Percentiles rank a stretch among this genome's conserved stretches.
Evolutionary conservation across 2,329 filamentous ascomycete species (phyloP).

Genomic region (Trichoderma koningiopsis): DNA sequence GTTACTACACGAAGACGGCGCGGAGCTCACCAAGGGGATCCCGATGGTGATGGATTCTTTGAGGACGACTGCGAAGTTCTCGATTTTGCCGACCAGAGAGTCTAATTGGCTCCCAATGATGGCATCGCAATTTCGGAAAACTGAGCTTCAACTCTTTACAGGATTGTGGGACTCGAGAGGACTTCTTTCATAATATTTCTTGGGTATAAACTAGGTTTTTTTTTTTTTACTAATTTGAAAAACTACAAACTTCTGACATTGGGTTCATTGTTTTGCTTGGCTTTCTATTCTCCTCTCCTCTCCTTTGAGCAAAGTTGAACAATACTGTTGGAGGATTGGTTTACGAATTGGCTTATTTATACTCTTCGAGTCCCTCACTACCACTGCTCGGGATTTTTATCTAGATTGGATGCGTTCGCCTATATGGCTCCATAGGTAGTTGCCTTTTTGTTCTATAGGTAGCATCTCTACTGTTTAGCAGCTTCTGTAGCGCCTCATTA

Average conservation of each 20-base stretch:
- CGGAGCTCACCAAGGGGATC: constrained; percentile 49
- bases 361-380: constrained; percentile 23
- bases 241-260: constrained; percentile 23
- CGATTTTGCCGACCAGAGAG: constrained; percentile 77
- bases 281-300: background rate
- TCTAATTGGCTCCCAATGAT: constrained; percentile 44
- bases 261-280: constrained; percentile 24
- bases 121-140: background rate
- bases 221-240: constrained; percentile 33
- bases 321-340: constrained; percentile 25
- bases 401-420: constrained; percentile 35
- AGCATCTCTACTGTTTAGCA: constrained; percentile 28
- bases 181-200: background rate
- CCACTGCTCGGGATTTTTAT: constrained; percentile 31
- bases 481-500: constrained; percentile 35
- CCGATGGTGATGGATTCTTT: constrained; percentile 77
- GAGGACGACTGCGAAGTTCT: constrained; percentile 92
- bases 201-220: constrained; percentile 28
- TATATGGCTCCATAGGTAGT: constrained; percentile 26
- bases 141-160: background rate
- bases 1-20: constrained; percentile 76
- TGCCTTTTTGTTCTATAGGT: constrained; percentile 22
- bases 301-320: constrained; percentile 22
- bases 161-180: constrained; percentile 15
- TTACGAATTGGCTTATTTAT: constrained; percentile 23